Percentiles rank a stretch among this genome's conserved stretches.
Evolutionary conservation across 2,329 filamentous ascomycete genomes (phyloP).

Genomic region (Colletotrichum theobromicola): DNA sequence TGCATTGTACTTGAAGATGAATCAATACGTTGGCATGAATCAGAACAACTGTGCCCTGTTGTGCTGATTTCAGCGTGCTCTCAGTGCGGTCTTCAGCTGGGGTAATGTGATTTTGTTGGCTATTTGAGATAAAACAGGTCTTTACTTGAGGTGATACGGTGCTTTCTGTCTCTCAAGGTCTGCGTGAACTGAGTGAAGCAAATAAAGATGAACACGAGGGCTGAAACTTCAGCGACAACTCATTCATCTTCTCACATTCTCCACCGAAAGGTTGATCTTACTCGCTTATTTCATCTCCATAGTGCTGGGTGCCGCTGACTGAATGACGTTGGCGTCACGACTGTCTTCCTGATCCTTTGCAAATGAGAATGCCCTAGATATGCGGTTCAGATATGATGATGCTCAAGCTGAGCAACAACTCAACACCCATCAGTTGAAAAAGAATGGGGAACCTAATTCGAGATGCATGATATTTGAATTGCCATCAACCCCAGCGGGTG

Average conservation of each 20-base stretch:
- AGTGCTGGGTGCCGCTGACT: not conserved
- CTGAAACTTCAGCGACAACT: not conserved
- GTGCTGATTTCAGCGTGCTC: not conserved
- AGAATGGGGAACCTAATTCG: not conserved
- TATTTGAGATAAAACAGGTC: rapidly evolving
- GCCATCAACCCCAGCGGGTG: not conserved
- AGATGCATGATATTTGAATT: not conserved
- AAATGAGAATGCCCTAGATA: rapidly evolving
- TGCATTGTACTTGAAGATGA: rapidly evolving
- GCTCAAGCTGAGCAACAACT: not conserved
- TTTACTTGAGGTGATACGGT: not conserved
- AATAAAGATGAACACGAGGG: rapidly evolving
- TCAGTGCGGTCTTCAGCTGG: rapidly evolving
- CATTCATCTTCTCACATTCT: not conserved
- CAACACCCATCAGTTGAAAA: not conserved
- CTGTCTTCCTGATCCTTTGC: not conserved
- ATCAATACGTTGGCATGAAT: rapidly evolving
- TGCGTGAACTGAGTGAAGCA: not conserved
- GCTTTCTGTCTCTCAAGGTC: not conserved
- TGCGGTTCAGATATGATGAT: not conserved
- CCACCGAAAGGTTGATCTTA: rapidly evolving
- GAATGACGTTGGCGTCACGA: not conserved
- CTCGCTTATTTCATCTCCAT: rapidly evolving
- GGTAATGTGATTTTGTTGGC: rapidly evolving
- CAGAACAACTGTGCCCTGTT: not conserved